These are phyloP conservation scores for Beverwykella pulmonaria DNA, from an alignment of 495 filamentous ascomycete genomes.

Conservation along the genomic window DNA sequence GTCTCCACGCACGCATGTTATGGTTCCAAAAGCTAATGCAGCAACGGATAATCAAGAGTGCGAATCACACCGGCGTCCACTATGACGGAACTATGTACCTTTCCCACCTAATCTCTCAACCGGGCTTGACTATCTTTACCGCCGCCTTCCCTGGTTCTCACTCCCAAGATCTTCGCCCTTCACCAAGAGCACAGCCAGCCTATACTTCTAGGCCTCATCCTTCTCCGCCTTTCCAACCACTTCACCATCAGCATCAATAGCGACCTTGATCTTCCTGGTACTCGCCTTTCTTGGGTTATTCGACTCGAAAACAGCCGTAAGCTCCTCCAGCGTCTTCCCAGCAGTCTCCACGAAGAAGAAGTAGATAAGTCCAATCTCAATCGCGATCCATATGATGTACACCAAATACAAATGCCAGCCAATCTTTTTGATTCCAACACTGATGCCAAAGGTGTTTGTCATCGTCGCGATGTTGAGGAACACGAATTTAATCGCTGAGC, in stretches of 20 bases:
- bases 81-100: no score
- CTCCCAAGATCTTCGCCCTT: no score
- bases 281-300: conserved; percentile 3
- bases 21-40: no score
- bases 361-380: neutral
- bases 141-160: no score
- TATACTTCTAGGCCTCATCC: no score
- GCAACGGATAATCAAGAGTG: no score
- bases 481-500: neutral
- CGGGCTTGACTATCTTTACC: no score
- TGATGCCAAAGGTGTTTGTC: neutral
- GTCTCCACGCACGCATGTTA: no score
- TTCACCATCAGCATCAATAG: neutral
- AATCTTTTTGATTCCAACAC: neutral
- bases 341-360: neutral
- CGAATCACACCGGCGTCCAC: no score
- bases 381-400: neutral
- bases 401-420: neutral
- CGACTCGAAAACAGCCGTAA: neutral
- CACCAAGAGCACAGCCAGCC: no score
- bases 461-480: neutral
- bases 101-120: no score
- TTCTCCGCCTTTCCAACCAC: no score
- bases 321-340: conserved; percentile 4
- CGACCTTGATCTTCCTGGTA: neutral